phyloP scores from a whole-genome alignment of 164 flowering plant genomes.

The Tetracentron sinense region DNA sequence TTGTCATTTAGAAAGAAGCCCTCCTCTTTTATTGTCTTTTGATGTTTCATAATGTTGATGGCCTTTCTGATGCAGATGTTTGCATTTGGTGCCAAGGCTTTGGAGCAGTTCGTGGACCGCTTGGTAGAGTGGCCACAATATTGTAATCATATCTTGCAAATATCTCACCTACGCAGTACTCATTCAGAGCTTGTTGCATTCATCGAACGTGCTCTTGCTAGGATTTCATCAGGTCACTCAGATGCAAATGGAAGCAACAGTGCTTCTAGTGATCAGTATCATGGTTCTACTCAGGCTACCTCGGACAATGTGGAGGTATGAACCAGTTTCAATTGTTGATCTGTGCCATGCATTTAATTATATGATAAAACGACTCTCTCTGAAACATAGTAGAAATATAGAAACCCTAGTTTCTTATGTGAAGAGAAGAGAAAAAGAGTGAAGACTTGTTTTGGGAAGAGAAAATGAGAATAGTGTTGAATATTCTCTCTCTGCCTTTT shows the following conservation, averaged over 20 bases:
- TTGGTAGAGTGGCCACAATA: slow-evolving; percentile 78
- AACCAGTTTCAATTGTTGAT: not conserved
- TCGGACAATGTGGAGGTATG: slow-evolving; percentile 11
- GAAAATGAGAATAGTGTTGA: no score
- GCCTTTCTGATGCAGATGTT: slow-evolving; percentile 44
- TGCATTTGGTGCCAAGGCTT: slow-evolving; percentile 66
- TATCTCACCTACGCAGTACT: slow-evolving; percentile 63
- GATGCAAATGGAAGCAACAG: slow-evolving; percentile 38
- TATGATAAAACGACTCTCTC: no score
- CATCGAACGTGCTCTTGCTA: slow-evolving; percentile 59
- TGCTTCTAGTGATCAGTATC: slow-evolving; percentile 31
- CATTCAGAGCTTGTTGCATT: slow-evolving; percentile 59
- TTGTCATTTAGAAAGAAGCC: not conserved
- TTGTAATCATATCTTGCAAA: slow-evolving; percentile 75
- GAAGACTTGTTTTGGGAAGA: no score
- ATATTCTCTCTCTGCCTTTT: no score
- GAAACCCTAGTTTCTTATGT: no score
- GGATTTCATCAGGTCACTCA: slow-evolving; percentile 47
- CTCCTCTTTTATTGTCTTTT: not conserved
- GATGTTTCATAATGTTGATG: not conserved
- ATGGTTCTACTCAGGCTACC: slow-evolving; percentile 14
- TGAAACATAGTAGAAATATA: not conserved
- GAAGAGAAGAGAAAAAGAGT: not conserved
- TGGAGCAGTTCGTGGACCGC: slow-evolving; percentile 72
- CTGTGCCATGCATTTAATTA: not conserved